phyloP scores from a whole-genome alignment of 139 green algal species.

The Chlorella sorokiniana region DNA sequence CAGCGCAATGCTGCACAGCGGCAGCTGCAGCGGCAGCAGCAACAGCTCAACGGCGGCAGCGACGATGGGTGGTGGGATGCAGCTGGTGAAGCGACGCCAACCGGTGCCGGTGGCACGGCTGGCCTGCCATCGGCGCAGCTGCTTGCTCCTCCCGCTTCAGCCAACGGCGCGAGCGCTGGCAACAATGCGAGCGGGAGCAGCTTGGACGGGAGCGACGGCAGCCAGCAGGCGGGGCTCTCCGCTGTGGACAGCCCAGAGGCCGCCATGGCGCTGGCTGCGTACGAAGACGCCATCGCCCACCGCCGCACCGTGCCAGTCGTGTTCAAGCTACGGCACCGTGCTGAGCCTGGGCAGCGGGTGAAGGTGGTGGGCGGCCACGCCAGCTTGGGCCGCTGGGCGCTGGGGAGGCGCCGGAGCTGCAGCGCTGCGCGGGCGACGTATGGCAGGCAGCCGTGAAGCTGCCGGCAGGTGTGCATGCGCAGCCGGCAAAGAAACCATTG shows the following conservation, averaged over 20 bases:
- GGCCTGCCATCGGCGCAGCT: no score
- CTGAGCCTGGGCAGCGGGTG: background rate
- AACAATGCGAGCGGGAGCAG: background rate
- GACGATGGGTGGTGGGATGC: background rate
- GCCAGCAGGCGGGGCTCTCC: background rate
- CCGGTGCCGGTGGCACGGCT: background rate
- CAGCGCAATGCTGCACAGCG: background rate
- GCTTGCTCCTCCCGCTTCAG: no score
- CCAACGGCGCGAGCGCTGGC: background rate
- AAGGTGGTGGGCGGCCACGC: constrained; percentile 15
- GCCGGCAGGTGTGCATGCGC: background rate
- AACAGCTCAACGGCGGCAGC: background rate
- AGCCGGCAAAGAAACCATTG: background rate
- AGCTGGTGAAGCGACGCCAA: background rate
- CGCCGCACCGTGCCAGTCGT: background rate
- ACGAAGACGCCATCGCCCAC: background rate
- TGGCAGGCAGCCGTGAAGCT: constrained; percentile 11
- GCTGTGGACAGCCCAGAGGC: constrained; percentile 15
- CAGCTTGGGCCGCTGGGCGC: constrained; percentile 8
- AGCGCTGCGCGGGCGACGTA: background rate
- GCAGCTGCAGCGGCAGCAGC: constrained; percentile 24
- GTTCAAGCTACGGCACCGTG: background rate
- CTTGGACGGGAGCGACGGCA: background rate
- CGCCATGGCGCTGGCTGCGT: background rate
- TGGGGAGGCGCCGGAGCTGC: background rate